Percentiles rank a stretch among this genome's conserved stretches.
Conservation (phyloP, 129 eudicot genomes). For the Smallanthus sonchifolius region DNA sequence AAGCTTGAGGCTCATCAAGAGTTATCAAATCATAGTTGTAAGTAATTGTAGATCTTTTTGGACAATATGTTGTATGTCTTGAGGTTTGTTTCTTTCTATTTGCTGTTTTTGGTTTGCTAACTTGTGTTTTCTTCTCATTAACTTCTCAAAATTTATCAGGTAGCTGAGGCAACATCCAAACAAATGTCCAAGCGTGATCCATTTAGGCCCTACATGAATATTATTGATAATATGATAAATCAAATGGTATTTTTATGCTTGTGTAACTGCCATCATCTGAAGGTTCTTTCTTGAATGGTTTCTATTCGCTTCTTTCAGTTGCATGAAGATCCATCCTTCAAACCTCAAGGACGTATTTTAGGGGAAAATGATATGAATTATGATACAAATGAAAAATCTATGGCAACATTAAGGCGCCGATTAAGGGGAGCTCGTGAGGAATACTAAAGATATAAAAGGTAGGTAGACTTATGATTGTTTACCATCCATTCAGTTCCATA, state of each 20-base stretch:
- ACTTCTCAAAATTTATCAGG: constrained; percentile 35
- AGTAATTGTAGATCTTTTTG: constrained; percentile 31
- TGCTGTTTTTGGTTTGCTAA: constrained; percentile 15
- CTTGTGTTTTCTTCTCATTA: constrained; percentile 1
- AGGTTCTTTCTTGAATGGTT: constrained; percentile 15
- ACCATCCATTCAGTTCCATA: background rate
- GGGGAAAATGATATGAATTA: constrained; percentile 95
- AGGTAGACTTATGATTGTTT: background rate
- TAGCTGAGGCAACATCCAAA: constrained; percentile 90
- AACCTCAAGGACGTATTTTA: constrained; percentile 81
- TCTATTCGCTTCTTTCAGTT: constrained; percentile 42
- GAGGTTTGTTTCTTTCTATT: background rate
- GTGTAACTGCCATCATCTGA: constrained; percentile 5
- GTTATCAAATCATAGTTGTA: constrained; percentile 78
- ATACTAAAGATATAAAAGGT: constrained; percentile 89
- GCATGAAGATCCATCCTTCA: constrained; percentile 82
- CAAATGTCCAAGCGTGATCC: constrained; percentile 95
- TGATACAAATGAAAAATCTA: constrained; percentile 91
- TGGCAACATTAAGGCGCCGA: constrained; percentile 94
- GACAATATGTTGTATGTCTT: background rate
- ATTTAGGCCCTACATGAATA: constrained; percentile 81
- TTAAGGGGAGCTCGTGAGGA: constrained; percentile 83
- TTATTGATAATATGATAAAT: constrained; percentile 77
- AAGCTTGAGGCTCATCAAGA: constrained; percentile 93
- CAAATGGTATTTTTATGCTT: constrained; percentile 57